These are phyloP conservation scores for Tillandsia leiboldiana DNA, from an alignment of 176 grass and related monocot genomes.

Conservation along the genomic window DNA sequence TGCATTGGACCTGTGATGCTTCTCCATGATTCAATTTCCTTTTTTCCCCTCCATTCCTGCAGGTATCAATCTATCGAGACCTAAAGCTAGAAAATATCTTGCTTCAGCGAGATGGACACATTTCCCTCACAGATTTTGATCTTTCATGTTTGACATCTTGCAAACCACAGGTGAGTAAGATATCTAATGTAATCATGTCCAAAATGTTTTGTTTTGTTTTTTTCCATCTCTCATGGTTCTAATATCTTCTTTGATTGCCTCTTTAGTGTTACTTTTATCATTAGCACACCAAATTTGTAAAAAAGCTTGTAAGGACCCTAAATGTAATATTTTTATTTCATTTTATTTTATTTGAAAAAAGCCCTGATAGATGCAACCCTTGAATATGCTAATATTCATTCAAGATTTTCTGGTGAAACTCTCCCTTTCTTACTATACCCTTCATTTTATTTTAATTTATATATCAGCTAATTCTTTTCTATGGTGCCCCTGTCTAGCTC, in stretches of 20 bases:
- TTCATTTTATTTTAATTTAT: neutral
- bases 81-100: conserved; percentile 95
- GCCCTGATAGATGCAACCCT: too few relatives aligned
- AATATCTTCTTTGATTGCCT: neutral
- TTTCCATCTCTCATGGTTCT: neutral
- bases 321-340: too few relatives aligned
- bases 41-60: neutral
- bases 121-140: conserved; percentile 84
- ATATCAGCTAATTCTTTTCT: conserved; percentile 7
- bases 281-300: too few relatives aligned
- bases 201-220: neutral
- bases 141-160: conserved; percentile 82
- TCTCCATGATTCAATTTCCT: neutral
- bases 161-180: conserved; percentile 47
- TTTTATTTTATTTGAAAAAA: too few relatives aligned
- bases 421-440: too few relatives aligned
- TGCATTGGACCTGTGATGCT: neutral
- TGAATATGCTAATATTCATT: too few relatives aligned
- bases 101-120: conserved; percentile 66
- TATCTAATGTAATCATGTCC: conserved; percentile 4
- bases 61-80: conserved; percentile 95
- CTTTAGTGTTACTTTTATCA: too few relatives aligned
- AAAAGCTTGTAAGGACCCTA: too few relatives aligned
- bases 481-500: conserved; percentile 30
- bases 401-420: too few relatives aligned